Evolutionary conservation across 306 rosid genomes (phyloP), one percentile per base, ranked within the genome.

Genomic region (Adenanthera pavonina): DNA sequence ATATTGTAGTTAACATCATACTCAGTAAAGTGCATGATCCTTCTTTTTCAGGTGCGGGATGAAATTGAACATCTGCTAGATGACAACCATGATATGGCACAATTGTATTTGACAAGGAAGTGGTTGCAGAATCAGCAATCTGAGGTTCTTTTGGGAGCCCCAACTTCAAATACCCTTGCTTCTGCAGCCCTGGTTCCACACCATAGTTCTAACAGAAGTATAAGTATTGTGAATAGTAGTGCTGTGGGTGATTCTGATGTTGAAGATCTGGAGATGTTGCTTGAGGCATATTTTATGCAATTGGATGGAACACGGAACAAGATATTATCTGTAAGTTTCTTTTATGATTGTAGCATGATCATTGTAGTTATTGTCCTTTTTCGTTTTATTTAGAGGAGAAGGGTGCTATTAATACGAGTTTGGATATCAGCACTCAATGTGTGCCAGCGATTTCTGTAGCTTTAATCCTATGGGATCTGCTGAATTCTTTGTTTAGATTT

Each of bases 221-320:
- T 84, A 83, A 95, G 98, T 82, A 62, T 91, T 83, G 84, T 84
- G 57, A 87, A 92, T 65, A 91, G 94, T 86, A 90, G 84, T 79
- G 78, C 75, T 52, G 80, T 34, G 84, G 90, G 87, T 81, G 93
- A 89, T 75, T 87, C 88, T 57, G 97, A 91, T 35, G 98, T 96
- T 40, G 99, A 96, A 87, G 99, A 96, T 86, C 87, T 93, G 77
- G 98, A 96, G 86, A 96, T 96, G 99, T 83, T 96, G 91, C 98
- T 96, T 41, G 99, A 96, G 89, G 99, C 98, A 52, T 96, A 96
- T 82, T 96, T 96, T 85, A 93, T 96, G 94, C 98, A 96, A 84
- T 85, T 95, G 79, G 99, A 95, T 85, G 93, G 98, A 78, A 93
- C 99, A 49, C 99, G 97, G 44, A 93, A 95, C 94, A 95, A 90